Evolutionary conservation across 768 basidiomycete genomes (phyloP), one percentile per base, ranked within the genome.

Genomic region (Rhizopogon roseolus): DNA sequence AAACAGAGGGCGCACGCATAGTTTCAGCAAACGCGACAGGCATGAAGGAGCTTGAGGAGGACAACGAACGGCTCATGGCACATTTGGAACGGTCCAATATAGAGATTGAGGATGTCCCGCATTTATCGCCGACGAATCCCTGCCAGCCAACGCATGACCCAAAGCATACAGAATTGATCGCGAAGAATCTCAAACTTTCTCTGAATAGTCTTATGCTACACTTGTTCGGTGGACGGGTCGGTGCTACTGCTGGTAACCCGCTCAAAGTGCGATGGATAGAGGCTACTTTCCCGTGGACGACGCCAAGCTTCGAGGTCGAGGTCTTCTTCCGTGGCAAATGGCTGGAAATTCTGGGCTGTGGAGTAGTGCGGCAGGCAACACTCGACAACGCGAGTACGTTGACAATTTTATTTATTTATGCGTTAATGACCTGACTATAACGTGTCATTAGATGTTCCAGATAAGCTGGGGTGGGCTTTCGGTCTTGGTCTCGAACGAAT

Each of bases 401-500:
- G 25, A 36, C 41, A 55, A 55, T 40, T 11, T 41, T 34, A 14
- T 50, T 22, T 10, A 17, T 16, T 42, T 11, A 27, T 34, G 34
- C 27, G 39, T 46, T 39, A 27, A 44, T 22, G 41, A 54, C 53
- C 55, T 65, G 49, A 64, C 49, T 27, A 9, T 49, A 29, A 37
- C 50, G 6, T 22, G 5, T 49, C 19, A 32, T 34, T 60, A 90
- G 96, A 81, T 57, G 82, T 96, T 2, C 73, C 79, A 1, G 73
- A 90, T 64, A 95, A 96, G 65, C 82, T 93, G 61, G 93, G 94
- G 27, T 99, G 97, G 96, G 97, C 97, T 0, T 98, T 98, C 64
- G 97, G 97, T 25, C 85, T 99, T 50, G 97, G 97, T 4, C 79
- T 99, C 41, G 97, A 99, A 66, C 84, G 97, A 32, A 95, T 98